Base-by-base conservation (phyloP, 2,329 filamentous ascomycete species). In the Fusarium compactum region DNA sequence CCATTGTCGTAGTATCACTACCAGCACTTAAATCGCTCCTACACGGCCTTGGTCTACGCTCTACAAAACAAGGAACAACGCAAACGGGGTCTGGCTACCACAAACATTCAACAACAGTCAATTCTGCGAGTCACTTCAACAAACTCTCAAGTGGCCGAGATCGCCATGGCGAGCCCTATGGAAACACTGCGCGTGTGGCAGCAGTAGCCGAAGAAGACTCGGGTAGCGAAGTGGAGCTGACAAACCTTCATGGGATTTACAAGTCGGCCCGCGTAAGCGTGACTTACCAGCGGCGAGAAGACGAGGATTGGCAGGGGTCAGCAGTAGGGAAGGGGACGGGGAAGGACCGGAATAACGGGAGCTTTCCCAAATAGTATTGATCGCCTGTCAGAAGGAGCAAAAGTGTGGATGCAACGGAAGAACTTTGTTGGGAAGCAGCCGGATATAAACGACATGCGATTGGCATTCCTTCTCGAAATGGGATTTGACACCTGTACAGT, bases 171-270 rank as follows among this genome's bases (percentile, higher is more conserved):
- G 57, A 67, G 5, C 54, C 34, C 15, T 71, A 65, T 8, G 51
- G 67, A 24, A 46, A 51, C 11, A 71, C 55, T 14, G 38, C 67
- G 6, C 54, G 67, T 20, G 63, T 69, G 34, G 67, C 67, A 7
- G 64, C 43, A 16, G 52, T 43, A 9, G 41, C 54, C 11, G 65
- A 67, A 16, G 71, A 73, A 30, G 71, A 73, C 29, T 73, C 68
- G 1, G 71, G 71, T 25, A 73, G 71, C 25, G 71, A 73, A 58
- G 70, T 73, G 55, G 71, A 73, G 47, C 47, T 73, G 18, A 71
- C 69, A 25, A 71, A 71, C 51, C 47, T 73, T 6, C 64, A 52
- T 38, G 70, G 64, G 24, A 73, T 73, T 29, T 72, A 73, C 68
- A 73, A 73, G 27, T 70, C 70, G 57, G 68, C 69, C 44, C 70